These are phyloP conservation scores for Talaromyces stipitatus DNA, from an alignment of 495 filamentous ascomycete genomes.

Conservation along the genomic window DNA sequence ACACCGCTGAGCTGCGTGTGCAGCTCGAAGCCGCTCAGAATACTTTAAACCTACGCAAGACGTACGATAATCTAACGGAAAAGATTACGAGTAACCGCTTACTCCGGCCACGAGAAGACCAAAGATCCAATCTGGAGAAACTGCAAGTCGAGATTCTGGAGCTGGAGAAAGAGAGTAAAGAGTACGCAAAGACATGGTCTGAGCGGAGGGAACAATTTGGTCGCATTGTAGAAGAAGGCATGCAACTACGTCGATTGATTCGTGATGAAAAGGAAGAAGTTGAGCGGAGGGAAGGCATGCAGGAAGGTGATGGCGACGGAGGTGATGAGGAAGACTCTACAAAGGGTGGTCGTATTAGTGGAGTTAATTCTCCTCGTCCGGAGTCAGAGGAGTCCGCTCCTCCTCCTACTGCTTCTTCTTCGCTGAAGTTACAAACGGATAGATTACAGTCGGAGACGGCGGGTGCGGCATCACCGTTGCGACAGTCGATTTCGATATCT, in stretches of 20 bases:
- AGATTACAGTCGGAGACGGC: constrained; percentile 16
- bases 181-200: constrained; percentile 76
- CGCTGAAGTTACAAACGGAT: constrained; percentile 26
- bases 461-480: constrained; percentile 33
- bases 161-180: constrained; percentile 72
- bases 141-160: constrained; percentile 82
- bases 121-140: constrained; percentile 67
- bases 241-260: constrained; percentile 76
- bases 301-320: constrained; percentile 62
- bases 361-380: constrained; percentile 59
- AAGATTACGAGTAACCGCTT: constrained; percentile 77
- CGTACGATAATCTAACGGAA: constrained; percentile 77
- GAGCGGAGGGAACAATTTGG: constrained; percentile 85
- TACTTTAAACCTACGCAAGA: constrained; percentile 69
- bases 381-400: constrained; percentile 51
- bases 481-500: constrained; percentile 25
- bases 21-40: constrained; percentile 71
- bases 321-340: constrained; percentile 43
- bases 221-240: constrained; percentile 83
- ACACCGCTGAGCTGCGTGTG: constrained; percentile 59
- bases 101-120: constrained; percentile 76
- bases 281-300: constrained; percentile 70
- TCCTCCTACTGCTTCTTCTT: constrained; percentile 51
- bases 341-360: constrained; percentile 33
- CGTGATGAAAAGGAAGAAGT: constrained; percentile 92